phyloP scores from a whole-genome alignment of 1,139 yeast species.

The Eremothecium coryli region DNA sequence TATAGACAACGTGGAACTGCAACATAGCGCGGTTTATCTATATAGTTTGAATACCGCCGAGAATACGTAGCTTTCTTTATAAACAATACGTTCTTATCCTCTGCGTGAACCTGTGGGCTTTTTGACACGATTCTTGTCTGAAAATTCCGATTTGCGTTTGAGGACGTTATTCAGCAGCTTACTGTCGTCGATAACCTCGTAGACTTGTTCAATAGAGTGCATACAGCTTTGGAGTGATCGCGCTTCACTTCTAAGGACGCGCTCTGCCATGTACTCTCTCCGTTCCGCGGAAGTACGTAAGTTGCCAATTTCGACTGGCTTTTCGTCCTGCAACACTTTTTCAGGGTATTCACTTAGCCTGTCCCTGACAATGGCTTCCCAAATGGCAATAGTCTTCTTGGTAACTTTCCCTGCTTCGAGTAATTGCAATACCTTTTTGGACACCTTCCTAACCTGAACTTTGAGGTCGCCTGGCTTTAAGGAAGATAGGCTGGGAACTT shows the following conservation, averaged over 20 bases:
- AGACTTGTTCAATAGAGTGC: slow-evolving; percentile 32
- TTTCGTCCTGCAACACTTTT: slow-evolving; percentile 17
- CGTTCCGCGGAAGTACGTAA: slow-evolving; percentile 12
- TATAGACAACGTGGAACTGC: slow-evolving; percentile 17
- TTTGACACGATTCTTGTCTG: no score
- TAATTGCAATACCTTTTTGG: slow-evolving; percentile 29
- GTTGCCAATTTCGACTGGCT: slow-evolving; percentile 6
- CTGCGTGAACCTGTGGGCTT: no score
- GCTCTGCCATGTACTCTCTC: slow-evolving; percentile 40
- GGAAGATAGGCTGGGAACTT: slow-evolving; percentile 12
- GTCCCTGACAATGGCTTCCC: slow-evolving; percentile 21
- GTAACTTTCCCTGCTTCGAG: slow-evolving; percentile 29
- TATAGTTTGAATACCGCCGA: no score
- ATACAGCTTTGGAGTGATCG: slow-evolving; percentile 39
- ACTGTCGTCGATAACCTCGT: slow-evolving; percentile 44
- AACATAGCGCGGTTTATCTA: slow-evolving; percentile 22
- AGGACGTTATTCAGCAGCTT: slow-evolving; percentile 48
- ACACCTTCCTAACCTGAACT: slow-evolving; percentile 18
- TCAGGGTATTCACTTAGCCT: slow-evolving; percentile 31
- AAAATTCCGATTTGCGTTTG: slow-evolving; percentile 36
- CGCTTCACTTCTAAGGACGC: slow-evolving; percentile 48
- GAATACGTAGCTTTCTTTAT: no score
- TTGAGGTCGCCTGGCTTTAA: slow-evolving; percentile 9
- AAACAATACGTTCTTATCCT: no score
- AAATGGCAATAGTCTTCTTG: slow-evolving; percentile 17